Evolutionary conservation across 31 red algal genomes (phyloP).

Genomic region (Odonthalia washingtoniensis): DNA sequence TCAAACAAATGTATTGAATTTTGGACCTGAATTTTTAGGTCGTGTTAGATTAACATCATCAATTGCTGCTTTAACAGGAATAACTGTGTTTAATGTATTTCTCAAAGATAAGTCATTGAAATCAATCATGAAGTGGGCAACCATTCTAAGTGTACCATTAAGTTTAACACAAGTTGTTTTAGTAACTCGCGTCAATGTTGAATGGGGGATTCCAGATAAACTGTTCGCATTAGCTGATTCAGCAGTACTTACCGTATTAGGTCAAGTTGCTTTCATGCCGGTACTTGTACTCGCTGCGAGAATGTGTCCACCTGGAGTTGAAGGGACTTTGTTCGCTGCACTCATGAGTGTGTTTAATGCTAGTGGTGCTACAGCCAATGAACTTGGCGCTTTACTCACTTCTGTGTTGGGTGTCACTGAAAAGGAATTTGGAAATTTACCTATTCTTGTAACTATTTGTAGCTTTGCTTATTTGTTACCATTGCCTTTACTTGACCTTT

Average conservation of each 20-base stretch:
- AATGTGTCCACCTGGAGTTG: slow-evolving; percentile 94
- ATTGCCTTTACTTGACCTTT: slow-evolving; percentile 57
- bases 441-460: slow-evolving; percentile 79
- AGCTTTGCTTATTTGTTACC: slow-evolving; percentile 58
- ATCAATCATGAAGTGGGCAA: slow-evolving; percentile 75
- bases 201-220: slow-evolving; percentile 87
- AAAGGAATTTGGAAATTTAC: slow-evolving; percentile 86
- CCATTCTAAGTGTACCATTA: slow-evolving; percentile 82
- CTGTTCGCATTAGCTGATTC: slow-evolving; percentile 89
- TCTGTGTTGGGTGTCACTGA: slow-evolving; percentile 81
- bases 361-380: slow-evolving; percentile 65
- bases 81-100: slow-evolving; percentile 78
- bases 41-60: slow-evolving; percentile 87
- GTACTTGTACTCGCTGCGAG: slow-evolving; percentile 95
- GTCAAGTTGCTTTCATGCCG: slow-evolving; percentile 91
- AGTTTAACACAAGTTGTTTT: slow-evolving; percentile 88
- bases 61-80: slow-evolving; percentile 72
- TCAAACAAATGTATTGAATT: slow-evolving; percentile 80
- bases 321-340: slow-evolving; percentile 91
- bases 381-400: slow-evolving; percentile 91
- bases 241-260: slow-evolving; percentile 85
- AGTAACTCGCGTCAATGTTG: slow-evolving; percentile 78
- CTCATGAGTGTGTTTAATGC: slow-evolving; percentile 98
- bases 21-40: slow-evolving; percentile 95
- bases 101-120: slow-evolving; percentile 78